Evolutionary conservation across 805 yeast genomes (phyloP), one percentile per base, ranked within the genome.

Genomic region (Cyberlindnera amylophila): DNA sequence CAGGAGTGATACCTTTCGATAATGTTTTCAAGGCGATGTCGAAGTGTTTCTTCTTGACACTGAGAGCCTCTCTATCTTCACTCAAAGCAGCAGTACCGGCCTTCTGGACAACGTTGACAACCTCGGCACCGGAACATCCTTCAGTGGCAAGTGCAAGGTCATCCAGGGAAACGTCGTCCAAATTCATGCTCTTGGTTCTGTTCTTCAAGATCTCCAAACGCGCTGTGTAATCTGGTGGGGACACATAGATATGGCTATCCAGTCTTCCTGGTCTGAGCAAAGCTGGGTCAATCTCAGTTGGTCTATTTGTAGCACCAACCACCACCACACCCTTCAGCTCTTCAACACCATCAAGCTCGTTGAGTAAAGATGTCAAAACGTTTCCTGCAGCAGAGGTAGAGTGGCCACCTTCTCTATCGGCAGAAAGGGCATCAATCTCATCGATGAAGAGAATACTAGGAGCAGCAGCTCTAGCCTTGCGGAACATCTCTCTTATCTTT

Each of bases 301-400:
- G 99, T 55, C 96, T 72, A 61, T 93, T 93, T 0, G 99, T 93
- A 9, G 99, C 99, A 2, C 96, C 99, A 23, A 93, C 83, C 10
- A 93, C 82, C 2, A 89, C 86, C 5, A 93, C 99, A 3, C 96
- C 97, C 39, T 84, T 86, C 52, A 93, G 67, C 47, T 90, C 95
- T 62, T 93, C 99, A 14, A 93, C 91, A 58, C 99, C 99, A 61
- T 93, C 99, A 54, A 93, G 86, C 63, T 93, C 99, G 57, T 91
- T 93, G 54, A 93, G 72, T 52, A 93, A 67, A 0, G 98, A 85
- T 2, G 97, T 91, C 45, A 93, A 67, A 0, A 93, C 97, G 54
- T 95, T 84, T 48, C 80, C 87, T 0, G 91, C 78, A 2, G 86
- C 86, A 15, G 83, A 74, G 0, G 88, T 81, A 0, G 80, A 66